Conservation (phyloP, 495 filamentous ascomycete species). For the Trichoderma asperelloides region DNA sequence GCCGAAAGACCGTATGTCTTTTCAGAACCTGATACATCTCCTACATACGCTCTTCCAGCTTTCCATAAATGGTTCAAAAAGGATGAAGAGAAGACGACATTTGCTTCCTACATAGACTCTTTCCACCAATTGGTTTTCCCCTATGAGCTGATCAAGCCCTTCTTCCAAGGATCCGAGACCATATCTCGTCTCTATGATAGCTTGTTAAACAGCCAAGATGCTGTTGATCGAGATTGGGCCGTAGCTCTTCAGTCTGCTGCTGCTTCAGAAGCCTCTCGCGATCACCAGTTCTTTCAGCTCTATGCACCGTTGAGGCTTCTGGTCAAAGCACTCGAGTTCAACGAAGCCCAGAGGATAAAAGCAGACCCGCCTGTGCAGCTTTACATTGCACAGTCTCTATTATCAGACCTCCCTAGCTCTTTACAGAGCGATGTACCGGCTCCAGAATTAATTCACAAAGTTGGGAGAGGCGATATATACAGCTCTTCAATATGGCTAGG, state of each 20-base stretch:
- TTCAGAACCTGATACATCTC: neutral
- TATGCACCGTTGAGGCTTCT: slow-evolving; percentile 30
- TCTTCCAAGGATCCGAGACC: neutral
- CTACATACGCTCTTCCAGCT: neutral
- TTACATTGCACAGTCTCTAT: slow-evolving; percentile 78
- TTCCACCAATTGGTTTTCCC: neutral
- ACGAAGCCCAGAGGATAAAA: slow-evolving; percentile 9
- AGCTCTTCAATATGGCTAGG: slow-evolving; percentile 84
- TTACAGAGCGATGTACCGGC: slow-evolving; percentile 59
- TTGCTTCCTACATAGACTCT: neutral
- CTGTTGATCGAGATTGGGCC: neutral
- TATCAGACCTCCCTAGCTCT: slow-evolving; percentile 51
- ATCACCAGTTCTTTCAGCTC: slow-evolving; percentile 24
- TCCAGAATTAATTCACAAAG: slow-evolving; percentile 50
- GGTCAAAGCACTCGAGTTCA: slow-evolving; percentile 26
- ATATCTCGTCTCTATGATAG: neutral
- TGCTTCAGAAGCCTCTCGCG: neutral
- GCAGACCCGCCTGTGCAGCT: slow-evolving; percentile 31
- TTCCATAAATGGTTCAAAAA: neutral
- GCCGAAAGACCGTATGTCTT: neutral
- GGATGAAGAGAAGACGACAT: neutral
- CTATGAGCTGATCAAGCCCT: neutral
- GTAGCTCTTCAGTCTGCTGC: slow-evolving; percentile 3
- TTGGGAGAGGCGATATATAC: slow-evolving; percentile 71
- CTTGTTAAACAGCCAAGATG: neutral